phyloP scores from a whole-genome alignment of 2,329 filamentous ascomycete species.

The Teratosphaeria pseudoeucalypti region DNA sequence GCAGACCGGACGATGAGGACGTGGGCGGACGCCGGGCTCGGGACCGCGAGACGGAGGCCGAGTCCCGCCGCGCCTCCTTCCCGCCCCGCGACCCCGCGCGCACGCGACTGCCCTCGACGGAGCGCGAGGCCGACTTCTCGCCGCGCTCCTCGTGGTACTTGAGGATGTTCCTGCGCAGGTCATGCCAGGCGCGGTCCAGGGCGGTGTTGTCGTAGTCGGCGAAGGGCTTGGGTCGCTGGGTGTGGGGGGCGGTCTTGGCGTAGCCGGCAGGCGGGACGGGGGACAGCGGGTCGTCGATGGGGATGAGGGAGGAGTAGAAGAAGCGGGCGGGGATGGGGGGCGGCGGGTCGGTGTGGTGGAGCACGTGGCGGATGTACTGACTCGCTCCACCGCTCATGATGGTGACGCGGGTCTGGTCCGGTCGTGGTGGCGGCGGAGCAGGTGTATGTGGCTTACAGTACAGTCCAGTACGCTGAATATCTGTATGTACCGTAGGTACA shows the following conservation, averaged over 20 bases:
- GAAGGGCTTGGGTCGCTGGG: slow-evolving; percentile 25
- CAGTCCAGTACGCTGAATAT: no score
- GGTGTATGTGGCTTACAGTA: no score
- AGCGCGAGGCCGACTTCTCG: slow-evolving; percentile 15
- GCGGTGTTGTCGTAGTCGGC: slow-evolving; percentile 28
- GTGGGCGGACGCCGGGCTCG: slow-evolving; percentile 2
- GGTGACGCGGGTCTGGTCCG: neutral
- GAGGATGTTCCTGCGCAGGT: slow-evolving; percentile 24
- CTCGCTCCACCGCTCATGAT: slow-evolving; percentile 21
- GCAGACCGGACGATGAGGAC: slow-evolving; percentile 12
- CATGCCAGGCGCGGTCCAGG: slow-evolving; percentile 27
- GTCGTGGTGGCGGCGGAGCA: no score
- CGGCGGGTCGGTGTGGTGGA: slow-evolving; percentile 28
- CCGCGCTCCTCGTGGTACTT: slow-evolving; percentile 25
- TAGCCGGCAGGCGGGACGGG: slow-evolving; percentile 25
- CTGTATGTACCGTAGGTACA: no score
- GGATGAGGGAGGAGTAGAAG: slow-evolving; percentile 27
- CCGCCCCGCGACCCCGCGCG: slow-evolving; percentile 10
- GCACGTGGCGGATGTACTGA: slow-evolving; percentile 35
- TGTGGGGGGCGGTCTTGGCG: slow-evolving; percentile 10
- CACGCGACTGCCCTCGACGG: slow-evolving; percentile 9
- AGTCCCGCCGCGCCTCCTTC: slow-evolving; percentile 8
- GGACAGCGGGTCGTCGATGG: slow-evolving; percentile 31
- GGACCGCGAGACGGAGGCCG: slow-evolving; percentile 11
- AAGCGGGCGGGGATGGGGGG: slow-evolving; percentile 26